A percentile compares a stretch with the other conserved stretches of the same genome.
phyloP scores from a whole-genome alignment of 257 asterid species.

The Nicotiana sylvestris region DNA sequence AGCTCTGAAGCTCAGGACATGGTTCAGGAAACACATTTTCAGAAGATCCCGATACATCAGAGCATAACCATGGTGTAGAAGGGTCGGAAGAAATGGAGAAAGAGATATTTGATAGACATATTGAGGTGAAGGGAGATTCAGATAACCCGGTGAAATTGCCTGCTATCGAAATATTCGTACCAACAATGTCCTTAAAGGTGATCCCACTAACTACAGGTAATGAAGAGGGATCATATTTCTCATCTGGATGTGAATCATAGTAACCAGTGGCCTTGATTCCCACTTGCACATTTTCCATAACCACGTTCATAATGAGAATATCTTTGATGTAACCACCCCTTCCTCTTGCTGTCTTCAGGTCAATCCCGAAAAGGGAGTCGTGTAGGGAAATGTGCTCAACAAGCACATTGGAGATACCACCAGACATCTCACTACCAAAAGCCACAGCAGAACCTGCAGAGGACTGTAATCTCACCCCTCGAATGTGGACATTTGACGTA shows the following conservation, averaged over 20 bases:
- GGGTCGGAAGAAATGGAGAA: constrained; percentile 34
- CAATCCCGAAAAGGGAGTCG: constrained; percentile 55
- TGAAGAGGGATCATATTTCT: constrained; percentile 59
- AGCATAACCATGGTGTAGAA: constrained; percentile 54
- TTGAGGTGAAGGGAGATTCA: constrained; percentile 78
- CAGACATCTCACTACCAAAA: constrained; percentile 96
- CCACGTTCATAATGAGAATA: constrained; percentile 39
- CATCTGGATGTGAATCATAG: constrained; percentile 73
- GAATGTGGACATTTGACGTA: constrained; percentile 56
- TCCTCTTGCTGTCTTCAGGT: constrained; percentile 68
- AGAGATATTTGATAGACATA: constrained; percentile 61
- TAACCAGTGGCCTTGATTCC: constrained; percentile 82
- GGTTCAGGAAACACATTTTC: constrained; percentile 56
- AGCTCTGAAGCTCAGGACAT: constrained; percentile 51
- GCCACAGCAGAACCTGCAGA: constrained; percentile 70
- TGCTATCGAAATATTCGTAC: constrained; percentile 54
- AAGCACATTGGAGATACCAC: constrained; percentile 68
- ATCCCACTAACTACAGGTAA: constrained; percentile 58
- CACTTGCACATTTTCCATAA: constrained; percentile 47
- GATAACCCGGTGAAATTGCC: constrained; percentile 65
- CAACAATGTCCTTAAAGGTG: constrained; percentile 50
- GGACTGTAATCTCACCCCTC: constrained; percentile 46
- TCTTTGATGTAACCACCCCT: constrained; percentile 75
- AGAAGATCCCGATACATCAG: constrained; percentile 52
- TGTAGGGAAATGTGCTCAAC: constrained; percentile 50